These are phyloP conservation scores for Lyophyllum shimeji DNA, from an alignment of 768 basidiomycete genomes.

Conservation along the genomic window DNA sequence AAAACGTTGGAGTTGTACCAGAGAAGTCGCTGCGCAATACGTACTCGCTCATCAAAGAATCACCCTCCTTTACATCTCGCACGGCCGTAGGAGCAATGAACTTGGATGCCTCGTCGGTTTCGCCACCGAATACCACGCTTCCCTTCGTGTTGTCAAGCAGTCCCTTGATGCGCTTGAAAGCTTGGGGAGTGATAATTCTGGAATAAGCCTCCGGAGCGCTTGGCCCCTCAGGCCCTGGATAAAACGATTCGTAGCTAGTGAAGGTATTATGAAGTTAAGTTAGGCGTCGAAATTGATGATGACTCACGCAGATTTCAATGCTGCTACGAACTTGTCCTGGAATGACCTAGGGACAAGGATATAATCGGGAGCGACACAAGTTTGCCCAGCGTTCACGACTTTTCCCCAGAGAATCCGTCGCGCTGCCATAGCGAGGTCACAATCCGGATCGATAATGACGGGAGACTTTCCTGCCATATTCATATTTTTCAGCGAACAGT, in stretches of 20 bases:
- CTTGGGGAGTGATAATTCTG: constrained; percentile 52
- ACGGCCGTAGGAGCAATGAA: constrained; percentile 78
- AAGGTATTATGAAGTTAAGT: neutral
- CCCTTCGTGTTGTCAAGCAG: constrained; percentile 70
- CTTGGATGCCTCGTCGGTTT: constrained; percentile 51
- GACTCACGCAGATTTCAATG: constrained; percentile 41
- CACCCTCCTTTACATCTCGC: constrained; percentile 55
- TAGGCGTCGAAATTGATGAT: neutral
- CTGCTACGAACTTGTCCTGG: constrained; percentile 45
- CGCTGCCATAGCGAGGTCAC: constrained; percentile 65
- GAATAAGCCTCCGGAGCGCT: constrained; percentile 41
- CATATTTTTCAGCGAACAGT: neutral
- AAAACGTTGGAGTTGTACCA: neutral
- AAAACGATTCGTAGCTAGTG: constrained; percentile 55
- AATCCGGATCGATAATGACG: constrained; percentile 68
- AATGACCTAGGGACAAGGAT: constrained; percentile 45
- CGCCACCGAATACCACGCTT: constrained; percentile 62
- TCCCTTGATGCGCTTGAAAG: constrained; percentile 59
- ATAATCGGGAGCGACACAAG: constrained; percentile 67
- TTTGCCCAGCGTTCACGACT: constrained; percentile 72
- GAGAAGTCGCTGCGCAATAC: constrained; percentile 22
- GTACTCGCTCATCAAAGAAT: constrained; percentile 77
- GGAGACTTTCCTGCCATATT: constrained; percentile 60
- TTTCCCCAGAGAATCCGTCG: constrained; percentile 86
- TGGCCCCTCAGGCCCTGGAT: constrained; percentile 47